Percentiles rank a stretch among this genome's conserved stretches.
These are phyloP conservation scores for Dactylellina leptospora DNA, from an alignment of 2,329 filamentous ascomycete genomes.

Conservation along the genomic window DNA sequence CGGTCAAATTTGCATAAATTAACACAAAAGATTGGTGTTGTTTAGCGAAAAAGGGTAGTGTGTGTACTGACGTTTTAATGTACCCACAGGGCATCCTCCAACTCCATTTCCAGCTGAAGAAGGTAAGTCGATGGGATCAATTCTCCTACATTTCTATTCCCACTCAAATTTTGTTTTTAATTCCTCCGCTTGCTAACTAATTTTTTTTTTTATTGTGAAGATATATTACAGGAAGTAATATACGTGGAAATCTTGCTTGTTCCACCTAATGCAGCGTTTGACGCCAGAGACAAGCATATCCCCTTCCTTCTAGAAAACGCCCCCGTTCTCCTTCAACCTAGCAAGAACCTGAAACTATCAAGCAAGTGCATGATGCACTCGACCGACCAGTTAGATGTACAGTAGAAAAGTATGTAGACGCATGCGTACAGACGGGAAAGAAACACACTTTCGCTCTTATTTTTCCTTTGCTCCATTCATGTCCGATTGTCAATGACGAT, in stretches of 20 bases:
- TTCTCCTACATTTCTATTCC: slow-evolving; percentile 6
- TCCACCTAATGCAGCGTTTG: slow-evolving; percentile 18
- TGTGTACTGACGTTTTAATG: slow-evolving; percentile 23
- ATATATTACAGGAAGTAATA: slow-evolving; percentile 62
- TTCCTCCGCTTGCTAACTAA: slow-evolving; percentile 20
- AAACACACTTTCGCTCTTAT: neutral
- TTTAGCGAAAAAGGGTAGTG: slow-evolving; percentile 62
- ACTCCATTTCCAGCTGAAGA: slow-evolving; percentile 98
- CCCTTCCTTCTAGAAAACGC: slow-evolving; percentile 34
- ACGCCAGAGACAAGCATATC: neutral
- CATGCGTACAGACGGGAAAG: neutral
- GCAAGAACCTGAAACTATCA: slow-evolving; percentile 16
- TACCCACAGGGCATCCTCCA: slow-evolving; percentile 77
- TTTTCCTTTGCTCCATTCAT: neutral
- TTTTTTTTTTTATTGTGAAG: slow-evolving; percentile 55
- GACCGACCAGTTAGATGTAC: neutral
- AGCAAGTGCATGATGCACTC: neutral
- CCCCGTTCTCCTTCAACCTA: slow-evolving; percentile 16
- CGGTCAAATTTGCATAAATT: slow-evolving; percentile 17
- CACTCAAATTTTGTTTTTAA: neutral
- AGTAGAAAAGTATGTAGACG: neutral
- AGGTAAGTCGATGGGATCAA: slow-evolving; percentile 75
- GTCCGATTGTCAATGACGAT: neutral
- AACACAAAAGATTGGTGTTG: slow-evolving; percentile 3
- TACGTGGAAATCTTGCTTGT: neutral